Evolutionary conservation across 768 basidiomycete species (phyloP).

Genomic region (Serendipita vermifera): DNA sequence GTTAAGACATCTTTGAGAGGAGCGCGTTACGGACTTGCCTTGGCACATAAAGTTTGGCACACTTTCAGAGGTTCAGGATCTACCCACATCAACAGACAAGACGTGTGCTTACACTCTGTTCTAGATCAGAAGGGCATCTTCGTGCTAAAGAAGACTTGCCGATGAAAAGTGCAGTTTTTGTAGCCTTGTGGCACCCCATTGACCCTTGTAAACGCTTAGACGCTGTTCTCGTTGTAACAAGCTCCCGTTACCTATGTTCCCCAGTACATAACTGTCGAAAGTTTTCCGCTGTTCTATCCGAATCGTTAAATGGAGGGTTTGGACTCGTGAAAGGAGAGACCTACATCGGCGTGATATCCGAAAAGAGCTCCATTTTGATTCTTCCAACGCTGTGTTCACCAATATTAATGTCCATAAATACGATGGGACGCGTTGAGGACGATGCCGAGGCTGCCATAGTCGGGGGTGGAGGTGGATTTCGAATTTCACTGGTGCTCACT

Average conservation of each 20-base stretch:
- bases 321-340: constrained; percentile 18
- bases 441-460: constrained; percentile 7
- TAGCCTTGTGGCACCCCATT: constrained; percentile 83
- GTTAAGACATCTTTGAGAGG: background rate
- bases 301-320: background rate
- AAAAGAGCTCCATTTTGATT: constrained; percentile 95
- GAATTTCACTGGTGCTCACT: too few relatives aligned
- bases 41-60: constrained; percentile 96
- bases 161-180: constrained; percentile 82
- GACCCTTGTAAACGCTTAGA: constrained; percentile 32
- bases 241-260: constrained; percentile 60
- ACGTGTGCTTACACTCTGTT: constrained; percentile 53
- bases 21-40: constrained; percentile 32
- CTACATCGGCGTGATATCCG: constrained; percentile 89
- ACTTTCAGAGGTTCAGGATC: constrained; percentile 26
- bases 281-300: constrained; percentile 83
- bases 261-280: constrained; percentile 96
- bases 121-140: too few relatives aligned
- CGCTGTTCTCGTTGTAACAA: background rate
- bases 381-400: constrained; percentile 93
- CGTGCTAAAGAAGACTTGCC: constrained; percentile 52
- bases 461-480: too few relatives aligned
- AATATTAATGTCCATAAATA: constrained; percentile 95
- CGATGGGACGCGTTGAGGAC: constrained; percentile 52
- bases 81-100: background rate